Evolutionary conservation across 2,329 filamentous ascomycete species (phyloP).

Genomic region (Colletotrichum sp.): DNA sequence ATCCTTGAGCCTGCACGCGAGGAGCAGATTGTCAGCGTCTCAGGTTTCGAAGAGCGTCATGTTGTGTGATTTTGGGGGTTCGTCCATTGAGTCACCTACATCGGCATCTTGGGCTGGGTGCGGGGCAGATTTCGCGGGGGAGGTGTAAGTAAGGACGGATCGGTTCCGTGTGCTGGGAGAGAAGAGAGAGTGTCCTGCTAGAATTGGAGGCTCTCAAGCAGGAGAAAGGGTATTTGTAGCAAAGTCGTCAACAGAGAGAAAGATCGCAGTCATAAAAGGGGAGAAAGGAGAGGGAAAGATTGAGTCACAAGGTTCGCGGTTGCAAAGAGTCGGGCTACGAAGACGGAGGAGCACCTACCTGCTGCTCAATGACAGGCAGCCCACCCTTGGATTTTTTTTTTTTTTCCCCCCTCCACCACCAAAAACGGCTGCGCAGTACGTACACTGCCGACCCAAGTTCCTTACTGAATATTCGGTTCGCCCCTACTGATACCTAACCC

Average conservation of each 20-base stretch:
- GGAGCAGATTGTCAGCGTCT: not conserved
- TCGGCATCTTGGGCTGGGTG: constrained; percentile 22
- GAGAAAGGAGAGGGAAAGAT: not conserved
- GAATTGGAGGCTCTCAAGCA: not conserved
- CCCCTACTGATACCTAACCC: not conserved
- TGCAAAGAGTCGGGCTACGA: constrained; percentile 1
- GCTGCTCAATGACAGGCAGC: not conserved
- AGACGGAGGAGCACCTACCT: not conserved
- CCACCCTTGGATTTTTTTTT: constrained; percentile 2
- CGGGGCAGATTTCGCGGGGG: not conserved
- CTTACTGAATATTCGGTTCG: not conserved
- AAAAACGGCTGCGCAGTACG: not conserved
- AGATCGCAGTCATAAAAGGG: not conserved
- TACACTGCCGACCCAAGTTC: not conserved
- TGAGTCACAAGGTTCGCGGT: constrained; percentile 15
- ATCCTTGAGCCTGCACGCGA: constrained; percentile 15
- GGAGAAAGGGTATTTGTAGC: not conserved
- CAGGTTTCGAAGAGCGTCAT: not conserved
- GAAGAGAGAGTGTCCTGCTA: not conserved
- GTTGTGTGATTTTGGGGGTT: not conserved
- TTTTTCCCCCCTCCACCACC: not conserved
- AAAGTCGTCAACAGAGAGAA: not conserved
- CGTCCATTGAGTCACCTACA: constrained; percentile 13
- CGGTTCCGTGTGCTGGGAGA: not conserved
- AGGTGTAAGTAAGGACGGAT: not conserved